Evolutionary conservation across 2,329 filamentous ascomycete species (phyloP).

Genomic region (Alternaria sp.): DNA sequence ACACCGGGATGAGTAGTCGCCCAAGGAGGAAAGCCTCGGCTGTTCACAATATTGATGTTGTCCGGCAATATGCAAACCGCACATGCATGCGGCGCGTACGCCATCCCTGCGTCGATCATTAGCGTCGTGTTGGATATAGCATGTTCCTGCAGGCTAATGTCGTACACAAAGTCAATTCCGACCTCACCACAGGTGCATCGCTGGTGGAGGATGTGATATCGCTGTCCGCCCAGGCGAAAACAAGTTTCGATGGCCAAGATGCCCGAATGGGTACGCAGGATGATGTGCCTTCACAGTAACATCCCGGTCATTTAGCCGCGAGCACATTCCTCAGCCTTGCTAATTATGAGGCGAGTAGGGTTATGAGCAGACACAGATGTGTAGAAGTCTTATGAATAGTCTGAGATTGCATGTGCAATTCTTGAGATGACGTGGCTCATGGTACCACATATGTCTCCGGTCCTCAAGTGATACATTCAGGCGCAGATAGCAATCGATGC

Average conservation of each 20-base stretch:
- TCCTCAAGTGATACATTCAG: neutral
- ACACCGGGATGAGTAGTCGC: neutral
- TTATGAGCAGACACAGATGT: neutral
- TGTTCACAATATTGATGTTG: neutral
- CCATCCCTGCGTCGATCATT: constrained; percentile 4
- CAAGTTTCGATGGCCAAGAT: neutral
- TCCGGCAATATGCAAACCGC: neutral
- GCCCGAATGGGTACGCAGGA: neutral
- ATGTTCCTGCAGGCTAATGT: neutral
- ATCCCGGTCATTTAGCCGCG: neutral
- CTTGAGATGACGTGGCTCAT: neutral
- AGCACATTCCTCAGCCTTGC: neutral
- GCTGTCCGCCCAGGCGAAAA: neutral
- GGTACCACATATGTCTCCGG: neutral
- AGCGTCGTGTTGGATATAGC: neutral
- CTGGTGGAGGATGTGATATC: neutral
- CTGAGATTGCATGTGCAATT: neutral
- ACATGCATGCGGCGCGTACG: neutral
- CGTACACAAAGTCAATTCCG: constrained; percentile 7
- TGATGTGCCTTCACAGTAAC: neutral
- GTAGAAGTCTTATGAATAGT: neutral
- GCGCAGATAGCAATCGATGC: neutral
- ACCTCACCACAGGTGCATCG: neutral
- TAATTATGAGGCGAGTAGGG: neutral
- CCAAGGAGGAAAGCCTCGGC: neutral